These are phyloP conservation scores for Sugiyamaella boreocaroliniensis DNA, from an alignment of 805 yeast genomes.

Conservation along the genomic window DNA sequence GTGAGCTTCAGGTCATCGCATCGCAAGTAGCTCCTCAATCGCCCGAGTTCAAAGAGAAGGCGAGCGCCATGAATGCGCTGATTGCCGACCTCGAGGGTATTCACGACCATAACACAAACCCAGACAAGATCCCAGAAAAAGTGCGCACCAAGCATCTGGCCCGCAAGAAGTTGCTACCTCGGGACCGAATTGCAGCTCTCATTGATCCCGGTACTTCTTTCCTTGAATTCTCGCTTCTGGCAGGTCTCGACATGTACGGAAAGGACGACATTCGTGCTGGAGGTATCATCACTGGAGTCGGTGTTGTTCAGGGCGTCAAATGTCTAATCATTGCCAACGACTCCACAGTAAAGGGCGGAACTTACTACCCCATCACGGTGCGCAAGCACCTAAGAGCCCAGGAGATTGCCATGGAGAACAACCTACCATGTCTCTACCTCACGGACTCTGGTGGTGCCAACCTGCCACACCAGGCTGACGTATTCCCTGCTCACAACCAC, in stretches of 20 bases:
- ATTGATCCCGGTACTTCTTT: slow-evolving; percentile 29
- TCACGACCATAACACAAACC: slow-evolving; percentile 18
- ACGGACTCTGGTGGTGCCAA: slow-evolving; percentile 31
- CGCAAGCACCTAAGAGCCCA: slow-evolving; percentile 30
- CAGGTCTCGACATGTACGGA: slow-evolving; percentile 28
- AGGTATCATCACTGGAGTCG: slow-evolving; percentile 30
- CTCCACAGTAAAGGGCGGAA: slow-evolving; percentile 30
- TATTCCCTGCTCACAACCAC: slow-evolving; percentile 30
- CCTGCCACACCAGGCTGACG: slow-evolving; percentile 31
- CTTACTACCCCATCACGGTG: slow-evolving; percentile 32
- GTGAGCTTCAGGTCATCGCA: slow-evolving; percentile 16
- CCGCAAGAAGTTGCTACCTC: slow-evolving; percentile 26
- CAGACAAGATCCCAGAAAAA: slow-evolving; percentile 26
- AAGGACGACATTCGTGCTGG: slow-evolving; percentile 29
- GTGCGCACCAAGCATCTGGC: slow-evolving; percentile 24
- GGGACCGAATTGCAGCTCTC: slow-evolving; percentile 27
- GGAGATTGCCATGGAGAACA: slow-evolving; percentile 29
- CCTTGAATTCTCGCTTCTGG: slow-evolving; percentile 27
- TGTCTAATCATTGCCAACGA: slow-evolving; percentile 30
- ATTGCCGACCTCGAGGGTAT: slow-evolving; percentile 15
- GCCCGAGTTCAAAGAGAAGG: slow-evolving; percentile 20
- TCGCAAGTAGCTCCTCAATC: slow-evolving; percentile 21
- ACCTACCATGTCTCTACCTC: slow-evolving; percentile 28
- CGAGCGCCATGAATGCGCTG: slow-evolving; percentile 18
- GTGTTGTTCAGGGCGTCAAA: slow-evolving; percentile 26